These are phyloP conservation scores for Angomonas ambiguus DNA, from an alignment of 208 protist genomes.

Conservation along the genomic window DNA sequence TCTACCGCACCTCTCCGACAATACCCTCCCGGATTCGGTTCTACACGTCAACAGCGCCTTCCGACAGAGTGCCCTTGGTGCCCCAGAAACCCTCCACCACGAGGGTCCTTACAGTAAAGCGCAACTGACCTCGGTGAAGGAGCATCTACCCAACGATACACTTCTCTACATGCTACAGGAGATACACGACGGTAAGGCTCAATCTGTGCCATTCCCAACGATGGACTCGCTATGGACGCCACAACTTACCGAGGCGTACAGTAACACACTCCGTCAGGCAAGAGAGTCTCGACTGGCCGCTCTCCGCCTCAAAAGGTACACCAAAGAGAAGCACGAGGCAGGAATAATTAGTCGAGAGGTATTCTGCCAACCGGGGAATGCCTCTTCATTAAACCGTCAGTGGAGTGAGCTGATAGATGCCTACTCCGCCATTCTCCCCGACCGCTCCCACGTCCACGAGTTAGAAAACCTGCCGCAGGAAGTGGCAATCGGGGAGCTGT, in stretches of 20 bases:
- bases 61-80: slow-evolving; percentile 11
- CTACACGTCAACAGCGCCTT: neutral
- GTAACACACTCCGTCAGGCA: slow-evolving; percentile 1
- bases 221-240: slow-evolving; percentile 28
- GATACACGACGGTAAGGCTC: neutral
- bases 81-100: slow-evolving; percentile 22
- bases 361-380: slow-evolving; percentile 5
- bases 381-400: neutral
- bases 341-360: slow-evolving; percentile 18
- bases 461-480: slow-evolving; percentile 84
- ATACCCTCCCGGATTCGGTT: neutral
- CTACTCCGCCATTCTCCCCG: slow-evolving; percentile 65
- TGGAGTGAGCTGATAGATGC: slow-evolving; percentile 33
- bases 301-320: neutral
- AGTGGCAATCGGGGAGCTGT: slow-evolving; percentile 67
- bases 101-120: slow-evolving; percentile 23
- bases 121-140: slow-evolving; percentile 7
- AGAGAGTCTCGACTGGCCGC: neutral
- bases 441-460: slow-evolving; percentile 75
- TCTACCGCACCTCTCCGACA: slow-evolving; percentile 10
- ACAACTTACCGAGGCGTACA: slow-evolving; percentile 18
- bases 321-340: slow-evolving; percentile 23
- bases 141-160: slow-evolving; percentile 8
- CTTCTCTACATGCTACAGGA: neutral
- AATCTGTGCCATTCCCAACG: slow-evolving; percentile 13